Conservation (phyloP, 495 filamentous ascomycete genomes). For the Trichoderma gamsii region DNA sequence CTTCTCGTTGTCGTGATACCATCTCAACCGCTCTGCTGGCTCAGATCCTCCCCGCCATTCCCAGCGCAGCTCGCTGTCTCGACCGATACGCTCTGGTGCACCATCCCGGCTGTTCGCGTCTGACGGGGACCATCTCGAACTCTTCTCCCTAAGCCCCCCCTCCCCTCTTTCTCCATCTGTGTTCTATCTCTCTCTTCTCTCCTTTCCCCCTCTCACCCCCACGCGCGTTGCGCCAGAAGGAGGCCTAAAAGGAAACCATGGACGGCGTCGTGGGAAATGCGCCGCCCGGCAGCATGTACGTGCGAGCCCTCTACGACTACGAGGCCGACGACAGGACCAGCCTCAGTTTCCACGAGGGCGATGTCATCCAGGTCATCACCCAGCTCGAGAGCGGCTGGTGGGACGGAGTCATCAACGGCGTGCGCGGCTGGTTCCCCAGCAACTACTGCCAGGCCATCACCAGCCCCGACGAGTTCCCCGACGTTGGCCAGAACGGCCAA, state of each 20-base stretch:
- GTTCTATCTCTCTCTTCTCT: background rate
- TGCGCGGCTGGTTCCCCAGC: constrained; percentile 97
- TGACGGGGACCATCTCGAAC: constrained; percentile 15
- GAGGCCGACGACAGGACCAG: constrained; percentile 94
- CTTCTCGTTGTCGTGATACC: background rate
- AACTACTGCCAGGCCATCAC: constrained; percentile 90
- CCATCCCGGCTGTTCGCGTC: background rate
- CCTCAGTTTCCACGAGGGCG: constrained; percentile 89
- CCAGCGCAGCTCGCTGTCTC: constrained; percentile 25
- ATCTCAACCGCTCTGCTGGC: background rate
- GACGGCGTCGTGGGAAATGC: constrained; percentile 65
- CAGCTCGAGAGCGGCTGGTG: constrained; percentile 98
- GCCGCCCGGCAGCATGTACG: constrained; percentile 75
- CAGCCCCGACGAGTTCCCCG: constrained; percentile 59
- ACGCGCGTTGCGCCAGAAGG: constrained; percentile 20
- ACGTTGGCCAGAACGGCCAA: constrained; percentile 51
- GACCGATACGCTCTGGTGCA: constrained; percentile 27
- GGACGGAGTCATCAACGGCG: constrained; percentile 92
- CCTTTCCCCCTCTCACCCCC: constrained; percentile 22
- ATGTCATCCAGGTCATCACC: constrained; percentile 95
- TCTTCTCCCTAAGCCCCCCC: background rate
- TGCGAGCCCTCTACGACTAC: constrained; percentile 95
- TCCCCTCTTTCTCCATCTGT: background rate
- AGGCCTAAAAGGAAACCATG: constrained; percentile 35
- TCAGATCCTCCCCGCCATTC: background rate